A percentile compares a stretch with the other conserved stretches of the same genome.
Evolutionary conservation across 164 flowering plant genomes (phyloP).

Genomic region (Liquidambar formosana): DNA sequence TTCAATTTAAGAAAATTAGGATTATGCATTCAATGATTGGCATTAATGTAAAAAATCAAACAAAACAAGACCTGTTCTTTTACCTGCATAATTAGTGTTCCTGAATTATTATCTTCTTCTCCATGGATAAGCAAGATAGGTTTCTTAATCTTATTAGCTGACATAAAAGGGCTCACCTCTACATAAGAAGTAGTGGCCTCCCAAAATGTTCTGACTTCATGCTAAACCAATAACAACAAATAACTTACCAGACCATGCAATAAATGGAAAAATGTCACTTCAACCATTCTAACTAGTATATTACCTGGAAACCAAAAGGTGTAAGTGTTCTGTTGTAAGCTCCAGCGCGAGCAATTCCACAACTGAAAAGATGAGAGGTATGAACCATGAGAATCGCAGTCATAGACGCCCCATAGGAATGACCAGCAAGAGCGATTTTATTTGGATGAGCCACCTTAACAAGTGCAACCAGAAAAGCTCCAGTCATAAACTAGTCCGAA

Average conservation of each 20-base stretch:
- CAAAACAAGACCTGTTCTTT: background rate
- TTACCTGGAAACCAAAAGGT: constrained; percentile 98
- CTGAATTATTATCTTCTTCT: too few species aligned
- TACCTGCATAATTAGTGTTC: constrained; percentile 99
- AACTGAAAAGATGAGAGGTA: constrained; percentile 94
- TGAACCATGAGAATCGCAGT: constrained; percentile 96
- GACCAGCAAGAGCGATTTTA: constrained; percentile 97
- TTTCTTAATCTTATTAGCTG: too few species aligned
- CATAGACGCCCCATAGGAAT: constrained; percentile 99
- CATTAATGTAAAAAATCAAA: background rate
- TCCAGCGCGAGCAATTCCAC: constrained; percentile 97
- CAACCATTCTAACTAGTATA: background rate
- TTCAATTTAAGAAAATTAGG: background rate
- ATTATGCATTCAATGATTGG: background rate
- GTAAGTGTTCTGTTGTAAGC: constrained; percentile 98
- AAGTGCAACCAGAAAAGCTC: too few species aligned
- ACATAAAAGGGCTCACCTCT: constrained; percentile 79
- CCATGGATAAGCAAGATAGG: too few species aligned
- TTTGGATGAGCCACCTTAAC: too few species aligned
- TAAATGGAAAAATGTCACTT: background rate
- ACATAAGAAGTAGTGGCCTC: constrained; percentile 80
- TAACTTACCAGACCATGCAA: constrained; percentile 2
- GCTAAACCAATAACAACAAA: constrained; percentile 47
- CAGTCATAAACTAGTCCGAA: too few species aligned
- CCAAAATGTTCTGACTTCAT: constrained; percentile 98